Percentiles rank a stretch among this genome's conserved stretches.
These are phyloP conservation scores for Cladorrhinum sp. DNA, from an alignment of 2,329 filamentous ascomycete genomes.

Conservation along the genomic window DNA sequence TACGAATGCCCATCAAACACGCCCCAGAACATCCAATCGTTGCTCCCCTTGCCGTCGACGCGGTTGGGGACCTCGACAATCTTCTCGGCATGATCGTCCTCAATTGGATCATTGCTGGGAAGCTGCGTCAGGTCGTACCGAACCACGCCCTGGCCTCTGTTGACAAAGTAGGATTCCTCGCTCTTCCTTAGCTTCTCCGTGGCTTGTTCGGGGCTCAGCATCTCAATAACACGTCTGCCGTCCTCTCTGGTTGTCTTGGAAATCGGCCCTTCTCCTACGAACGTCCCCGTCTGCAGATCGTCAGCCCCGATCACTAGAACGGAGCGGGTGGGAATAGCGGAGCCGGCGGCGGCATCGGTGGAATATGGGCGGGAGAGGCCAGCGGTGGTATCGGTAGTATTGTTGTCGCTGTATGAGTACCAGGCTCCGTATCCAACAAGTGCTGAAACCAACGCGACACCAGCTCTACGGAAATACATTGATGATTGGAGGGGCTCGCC, in stretches of 20 bases:
- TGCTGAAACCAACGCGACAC: slow-evolving; percentile 64
- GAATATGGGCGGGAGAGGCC: slow-evolving; percentile 41
- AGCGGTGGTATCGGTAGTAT: slow-evolving; percentile 35
- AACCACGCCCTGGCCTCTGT: slow-evolving; percentile 84
- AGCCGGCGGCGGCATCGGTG: slow-evolving; percentile 38
- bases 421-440: slow-evolving; percentile 74
- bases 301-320: slow-evolving; percentile 88
- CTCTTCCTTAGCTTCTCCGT: slow-evolving; percentile 83
- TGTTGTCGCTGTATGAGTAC: slow-evolving; percentile 62
- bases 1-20: slow-evolving; percentile 97
- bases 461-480: slow-evolving; percentile 71
- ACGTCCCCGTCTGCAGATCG: slow-evolving; percentile 81
- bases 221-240: slow-evolving; percentile 84
- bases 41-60: slow-evolving; percentile 48
- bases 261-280: slow-evolving; percentile 81
- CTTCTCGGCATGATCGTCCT: slow-evolving; percentile 97
- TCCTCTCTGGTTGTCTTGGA: slow-evolving; percentile 84
- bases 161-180: slow-evolving; percentile 89
- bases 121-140: slow-evolving; percentile 94
- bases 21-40: slow-evolving; percentile 99
- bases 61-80: slow-evolving; percentile 81
- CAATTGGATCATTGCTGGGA: slow-evolving; percentile 94
- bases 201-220: slow-evolving; percentile 93
- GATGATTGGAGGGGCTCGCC: slow-evolving; percentile 59
- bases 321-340: slow-evolving; percentile 53